These are phyloP conservation scores for Entomortierella beljakovae DNA, from an alignment of 192 early-diverging fungal species.

Conservation along the genomic window DNA sequence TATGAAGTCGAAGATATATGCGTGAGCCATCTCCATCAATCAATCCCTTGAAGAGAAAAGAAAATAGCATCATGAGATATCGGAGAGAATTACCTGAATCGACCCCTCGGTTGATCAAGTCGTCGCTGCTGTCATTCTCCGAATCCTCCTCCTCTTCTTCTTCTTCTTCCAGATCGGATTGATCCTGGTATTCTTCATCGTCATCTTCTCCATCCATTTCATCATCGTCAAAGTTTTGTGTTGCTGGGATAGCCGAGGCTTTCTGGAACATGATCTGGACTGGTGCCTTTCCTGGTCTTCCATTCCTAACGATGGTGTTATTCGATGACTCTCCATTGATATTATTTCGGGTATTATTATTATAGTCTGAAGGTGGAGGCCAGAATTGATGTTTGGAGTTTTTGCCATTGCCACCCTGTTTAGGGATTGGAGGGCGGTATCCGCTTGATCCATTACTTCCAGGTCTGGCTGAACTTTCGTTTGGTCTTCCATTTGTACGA, in stretches of 20 bases:
- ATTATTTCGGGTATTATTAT: conserved; percentile 8
- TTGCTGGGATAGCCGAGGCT: conserved; percentile 12
- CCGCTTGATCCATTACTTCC: conserved; percentile 11
- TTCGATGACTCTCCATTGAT: conserved; percentile 2
- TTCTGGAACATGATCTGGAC: conserved; percentile 32
- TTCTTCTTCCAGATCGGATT: background rate
- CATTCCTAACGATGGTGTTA: background rate
- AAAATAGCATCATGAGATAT: background rate
- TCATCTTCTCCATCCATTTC: conserved; percentile 14
- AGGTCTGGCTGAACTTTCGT: background rate
- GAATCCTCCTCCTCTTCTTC: conserved; percentile 2
- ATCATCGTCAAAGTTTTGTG: conserved; percentile 1
- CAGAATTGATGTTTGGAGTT: conserved; percentile 50
- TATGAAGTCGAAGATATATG: background rate
- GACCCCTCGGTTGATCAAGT: conserved; percentile 31
- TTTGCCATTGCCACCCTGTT: conserved; percentile 43
- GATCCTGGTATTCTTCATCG: conserved; percentile 7
- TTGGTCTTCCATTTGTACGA: conserved; percentile 10
- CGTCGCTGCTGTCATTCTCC: conserved; percentile 38
- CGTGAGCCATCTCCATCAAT: background rate
- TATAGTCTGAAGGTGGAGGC: conserved; percentile 28
- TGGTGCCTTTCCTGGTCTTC: conserved; percentile 8
- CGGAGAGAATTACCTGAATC: conserved; percentile 24
- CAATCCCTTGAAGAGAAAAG: background rate
- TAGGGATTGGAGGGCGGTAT: conserved; percentile 15